Evolutionary conservation across 306 rosid genomes (phyloP), one percentile per base, ranked within the genome.

Genomic region (Vicia sativa): DNA sequence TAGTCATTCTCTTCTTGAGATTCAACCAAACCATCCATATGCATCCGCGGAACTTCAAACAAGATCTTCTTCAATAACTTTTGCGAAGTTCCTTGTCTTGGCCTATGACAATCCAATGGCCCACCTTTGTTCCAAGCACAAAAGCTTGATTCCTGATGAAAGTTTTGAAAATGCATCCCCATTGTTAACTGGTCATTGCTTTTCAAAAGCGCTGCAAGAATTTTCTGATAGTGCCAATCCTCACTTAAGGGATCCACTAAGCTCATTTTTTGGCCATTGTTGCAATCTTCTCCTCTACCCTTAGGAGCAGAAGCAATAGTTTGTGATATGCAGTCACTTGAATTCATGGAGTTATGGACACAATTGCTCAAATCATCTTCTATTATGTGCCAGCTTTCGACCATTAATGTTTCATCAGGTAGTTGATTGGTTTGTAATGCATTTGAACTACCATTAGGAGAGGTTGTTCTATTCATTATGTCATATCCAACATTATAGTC

Each of bases 281-380:
- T 76, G 76, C 67, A 43, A 62, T 80, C 81, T 53, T 84, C 71
- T 43, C 70, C 82, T 42, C 74, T 80, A 68, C 11, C 71, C 34
- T 78, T 76, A 6, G 79, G 67, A 76, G 48, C 70, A 19, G 76
- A 72, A 77, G 76, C 81, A 23, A 86, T 74, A 64, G 87, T 83
- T 71, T 91, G 97, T 72, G 97, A 91, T 79, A 88, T 81, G 45
- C 97, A 84, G 55, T 91, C 97, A 75, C 92, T 87, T 15, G 95
- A 84, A 69, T 79, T 85, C 87, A 86, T 71, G 42, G 95, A 90
- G 66, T 87, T 82, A 54, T 62, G 88, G 46, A 80, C 73, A 67
- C 84, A 75, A 48, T 87, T 87, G 74, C 90, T 84, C 15, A 83
- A 53, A 63, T 86, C 96, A 25, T 91, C 96, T 56, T 86, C 92